Evolutionary conservation across 2,329 filamentous ascomycete species (phyloP).

Genomic region (Periconia macrospinosa): DNA sequence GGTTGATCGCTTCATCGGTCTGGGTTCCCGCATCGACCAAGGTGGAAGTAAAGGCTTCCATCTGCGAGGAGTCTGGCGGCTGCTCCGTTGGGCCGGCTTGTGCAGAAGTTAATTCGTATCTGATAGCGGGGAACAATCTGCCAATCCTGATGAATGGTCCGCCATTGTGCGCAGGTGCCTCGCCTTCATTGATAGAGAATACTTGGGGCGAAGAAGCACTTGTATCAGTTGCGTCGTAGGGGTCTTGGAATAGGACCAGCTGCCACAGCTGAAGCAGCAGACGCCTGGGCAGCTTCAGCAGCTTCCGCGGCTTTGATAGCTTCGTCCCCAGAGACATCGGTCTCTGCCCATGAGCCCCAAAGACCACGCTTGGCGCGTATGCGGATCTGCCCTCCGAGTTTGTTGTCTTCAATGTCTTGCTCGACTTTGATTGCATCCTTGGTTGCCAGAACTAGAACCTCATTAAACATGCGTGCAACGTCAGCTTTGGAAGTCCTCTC

Average conservation of each 20-base stretch:
- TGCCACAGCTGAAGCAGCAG: conserved; percentile 18
- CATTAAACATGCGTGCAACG: conserved; percentile 99
- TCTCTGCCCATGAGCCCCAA: conserved; percentile 95
- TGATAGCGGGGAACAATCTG: no score
- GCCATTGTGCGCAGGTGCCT: no score
- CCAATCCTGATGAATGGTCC: no score
- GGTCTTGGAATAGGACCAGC: conserved; percentile 11
- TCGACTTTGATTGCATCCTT: conserved; percentile 98
- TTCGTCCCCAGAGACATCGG: conserved; percentile 53
- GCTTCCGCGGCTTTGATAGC: conserved; percentile 34
- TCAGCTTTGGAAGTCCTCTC: conserved; percentile 79
- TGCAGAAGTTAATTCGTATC: no score
- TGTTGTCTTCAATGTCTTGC: conserved; percentile 65
- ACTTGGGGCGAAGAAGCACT: no score
- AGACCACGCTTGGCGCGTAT: conserved; percentile 92
- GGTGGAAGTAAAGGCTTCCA: no score
- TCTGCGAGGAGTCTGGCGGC: no score
- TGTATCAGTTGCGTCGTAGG: no score
- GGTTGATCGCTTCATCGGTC: no score
- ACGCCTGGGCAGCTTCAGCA: conserved; percentile 25
- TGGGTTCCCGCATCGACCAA: no score
- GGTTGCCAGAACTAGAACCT: conserved; percentile 90
- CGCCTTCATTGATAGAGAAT: no score
- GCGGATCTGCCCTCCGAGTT: conserved; percentile 76
- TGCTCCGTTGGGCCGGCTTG: no score